Evolutionary conservation across 805 yeast species (phyloP).

Genomic region (Yarrowia sp.): DNA sequence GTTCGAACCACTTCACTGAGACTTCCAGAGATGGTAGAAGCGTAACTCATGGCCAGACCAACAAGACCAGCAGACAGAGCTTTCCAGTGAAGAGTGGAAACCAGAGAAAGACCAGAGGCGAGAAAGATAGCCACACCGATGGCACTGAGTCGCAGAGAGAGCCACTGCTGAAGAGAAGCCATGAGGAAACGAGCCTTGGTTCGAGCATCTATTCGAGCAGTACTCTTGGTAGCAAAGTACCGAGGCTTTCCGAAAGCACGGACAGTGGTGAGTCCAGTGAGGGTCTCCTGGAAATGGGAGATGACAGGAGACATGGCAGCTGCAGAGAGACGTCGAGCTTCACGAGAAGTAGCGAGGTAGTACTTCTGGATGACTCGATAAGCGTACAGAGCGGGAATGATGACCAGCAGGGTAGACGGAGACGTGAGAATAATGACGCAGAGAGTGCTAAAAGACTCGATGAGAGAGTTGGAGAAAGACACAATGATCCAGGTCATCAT

Average conservation of each 20-base stretch:
- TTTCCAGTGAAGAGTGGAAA: constrained; percentile 35
- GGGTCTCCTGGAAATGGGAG: constrained; percentile 82
- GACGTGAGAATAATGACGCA: constrained; percentile 81
- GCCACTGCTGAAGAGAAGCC: constrained; percentile 87
- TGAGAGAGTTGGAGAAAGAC: constrained; percentile 52
- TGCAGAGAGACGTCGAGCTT: constrained; percentile 75
- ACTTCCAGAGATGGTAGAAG: constrained; percentile 61
- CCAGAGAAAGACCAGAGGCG: constrained; percentile 41
- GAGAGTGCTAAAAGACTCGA: constrained; percentile 60
- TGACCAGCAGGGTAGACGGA: constrained; percentile 79
- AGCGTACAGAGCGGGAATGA: constrained; percentile 69
- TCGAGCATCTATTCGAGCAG: constrained; percentile 64
- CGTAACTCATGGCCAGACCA: constrained; percentile 68
- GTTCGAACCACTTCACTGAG: constrained; percentile 50
- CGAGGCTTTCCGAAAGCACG: constrained; percentile 74
- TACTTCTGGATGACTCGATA: constrained; percentile 74
- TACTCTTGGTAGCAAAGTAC: constrained; percentile 63
- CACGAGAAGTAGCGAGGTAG: constrained; percentile 75
- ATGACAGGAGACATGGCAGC: constrained; percentile 77
- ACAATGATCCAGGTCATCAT: constrained; percentile 54
- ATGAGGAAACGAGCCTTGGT: constrained; percentile 85
- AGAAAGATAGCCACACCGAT: constrained; percentile 40
- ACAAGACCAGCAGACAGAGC: constrained; percentile 53
- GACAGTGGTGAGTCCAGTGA: constrained; percentile 78
- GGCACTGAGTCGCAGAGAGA: constrained; percentile 59